These are phyloP conservation scores for Penicillium malachiteum DNA, from an alignment of 495 filamentous ascomycete genomes.

Conservation along the genomic window DNA sequence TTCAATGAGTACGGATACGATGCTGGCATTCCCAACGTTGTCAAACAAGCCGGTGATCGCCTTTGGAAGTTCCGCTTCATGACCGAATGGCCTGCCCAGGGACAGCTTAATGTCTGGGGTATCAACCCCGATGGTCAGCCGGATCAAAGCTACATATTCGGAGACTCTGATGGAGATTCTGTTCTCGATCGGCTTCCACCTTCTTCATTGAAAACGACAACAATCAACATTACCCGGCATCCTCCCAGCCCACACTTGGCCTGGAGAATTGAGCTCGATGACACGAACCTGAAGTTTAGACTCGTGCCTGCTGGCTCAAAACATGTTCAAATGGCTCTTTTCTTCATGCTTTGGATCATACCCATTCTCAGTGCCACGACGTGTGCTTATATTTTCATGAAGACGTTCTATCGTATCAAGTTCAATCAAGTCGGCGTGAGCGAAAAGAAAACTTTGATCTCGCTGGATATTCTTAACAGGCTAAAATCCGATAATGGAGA, in stretches of 20 bases:
- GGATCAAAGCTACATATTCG: constrained; percentile 57
- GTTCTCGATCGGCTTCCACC: constrained; percentile 66
- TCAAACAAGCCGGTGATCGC: constrained; percentile 53
- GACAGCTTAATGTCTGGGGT: constrained; percentile 69
- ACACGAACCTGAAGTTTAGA: constrained; percentile 51
- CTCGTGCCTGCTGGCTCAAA: constrained; percentile 55
- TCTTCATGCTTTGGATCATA: constrained; percentile 55
- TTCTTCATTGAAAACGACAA: constrained; percentile 51
- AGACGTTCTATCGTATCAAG: constrained; percentile 69
- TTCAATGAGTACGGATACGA: constrained; percentile 72
- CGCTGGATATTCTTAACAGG: constrained; percentile 34
- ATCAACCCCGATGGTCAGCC: constrained; percentile 65
- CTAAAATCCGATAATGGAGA: constrained; percentile 20
- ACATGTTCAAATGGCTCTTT: constrained; percentile 57
- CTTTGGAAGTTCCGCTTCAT: constrained; percentile 62
- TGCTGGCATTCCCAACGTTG: constrained; percentile 56
- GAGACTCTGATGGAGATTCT: constrained; percentile 60
- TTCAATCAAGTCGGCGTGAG: constrained; percentile 65
- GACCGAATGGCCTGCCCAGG: constrained; percentile 63
- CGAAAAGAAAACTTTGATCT: constrained; percentile 45
- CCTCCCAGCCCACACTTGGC: constrained; percentile 56
- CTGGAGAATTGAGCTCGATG: constrained; percentile 57
- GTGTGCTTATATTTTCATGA: constrained; percentile 60
- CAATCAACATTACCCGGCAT: constrained; percentile 60
- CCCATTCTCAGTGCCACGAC: constrained; percentile 50